A percentile compares a stretch with the other conserved stretches of the same genome.
These are phyloP conservation scores for Medicago truncatula DNA, from an alignment of 306 rosid species.

Conservation along the genomic window DNA sequence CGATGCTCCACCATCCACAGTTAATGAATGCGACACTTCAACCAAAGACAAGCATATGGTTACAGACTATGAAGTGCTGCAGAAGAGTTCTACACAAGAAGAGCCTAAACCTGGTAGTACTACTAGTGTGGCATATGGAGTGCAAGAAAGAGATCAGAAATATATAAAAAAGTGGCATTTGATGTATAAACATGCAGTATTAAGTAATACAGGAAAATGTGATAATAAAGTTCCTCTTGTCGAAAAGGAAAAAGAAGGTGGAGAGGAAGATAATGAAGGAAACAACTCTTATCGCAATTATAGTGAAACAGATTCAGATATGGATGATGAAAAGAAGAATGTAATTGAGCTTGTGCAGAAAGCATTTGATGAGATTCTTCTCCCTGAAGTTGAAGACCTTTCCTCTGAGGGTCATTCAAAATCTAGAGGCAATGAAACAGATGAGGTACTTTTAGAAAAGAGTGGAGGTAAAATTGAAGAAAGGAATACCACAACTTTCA, in stretches of 20 bases:
- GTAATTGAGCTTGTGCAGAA: conserved; percentile 71
- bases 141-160: conserved; percentile 58
- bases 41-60: conserved; percentile 37
- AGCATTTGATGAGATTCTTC: conserved; percentile 88
- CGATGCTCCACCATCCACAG: conserved; percentile 23
- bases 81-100: conserved; percentile 32
- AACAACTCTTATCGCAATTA: conserved; percentile 37
- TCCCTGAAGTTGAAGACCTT: conserved; percentile 64
- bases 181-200: conserved; percentile 79
- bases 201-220: conserved; percentile 39
- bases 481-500: conserved; percentile 29
- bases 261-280: conserved; percentile 42
- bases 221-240: conserved; percentile 45
- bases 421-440: conserved; percentile 43
- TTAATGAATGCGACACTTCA: conserved; percentile 19
- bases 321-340: conserved; percentile 43
- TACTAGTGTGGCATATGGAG: conserved; percentile 27
- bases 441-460: conserved; percentile 40
- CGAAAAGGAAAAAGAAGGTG: conserved; percentile 47
- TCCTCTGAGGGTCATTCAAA: conserved; percentile 41
- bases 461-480: conserved; percentile 44
- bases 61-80: conserved; percentile 34
- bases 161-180: conserved; percentile 75
- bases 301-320: conserved; percentile 41
- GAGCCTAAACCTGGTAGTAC: conserved; percentile 38